A percentile compares a stretch with the other conserved stretches of the same genome.
These are phyloP conservation scores for Plasmodium fragile DNA, from an alignment of 169 alveolate genomes.

Conservation along the genomic window DNA sequence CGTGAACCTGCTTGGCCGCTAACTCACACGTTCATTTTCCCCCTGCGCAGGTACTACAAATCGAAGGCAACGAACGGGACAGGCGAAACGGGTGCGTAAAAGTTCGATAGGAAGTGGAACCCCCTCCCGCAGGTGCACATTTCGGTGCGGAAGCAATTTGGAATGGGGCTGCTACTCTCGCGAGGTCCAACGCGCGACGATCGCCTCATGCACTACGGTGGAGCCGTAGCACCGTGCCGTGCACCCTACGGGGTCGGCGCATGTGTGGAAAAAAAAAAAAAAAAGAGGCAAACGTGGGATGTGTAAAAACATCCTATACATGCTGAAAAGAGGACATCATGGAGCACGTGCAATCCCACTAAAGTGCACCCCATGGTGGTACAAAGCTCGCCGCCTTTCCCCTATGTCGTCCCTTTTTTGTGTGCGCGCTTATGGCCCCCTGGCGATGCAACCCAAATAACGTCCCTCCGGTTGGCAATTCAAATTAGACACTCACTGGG, in stretches of 20 bases:
- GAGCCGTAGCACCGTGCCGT: neutral
- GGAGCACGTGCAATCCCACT: neutral
- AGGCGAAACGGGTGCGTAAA: slow-evolving; percentile 15
- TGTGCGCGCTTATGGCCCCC: neutral
- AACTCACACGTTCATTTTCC: neutral
- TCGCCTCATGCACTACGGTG: slow-evolving; percentile 1
- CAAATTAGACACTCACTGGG: neutral
- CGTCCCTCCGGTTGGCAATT: no score
- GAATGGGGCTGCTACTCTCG: neutral
- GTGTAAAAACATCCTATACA: neutral
- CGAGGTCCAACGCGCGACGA: neutral
- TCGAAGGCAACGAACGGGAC: slow-evolving; percentile 17
- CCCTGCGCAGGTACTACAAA: slow-evolving; percentile 51
- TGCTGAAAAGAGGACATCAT: neutral
- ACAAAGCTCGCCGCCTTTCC: neutral
- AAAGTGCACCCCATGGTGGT: neutral
- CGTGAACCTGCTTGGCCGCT: neutral
- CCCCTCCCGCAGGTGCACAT: neutral
- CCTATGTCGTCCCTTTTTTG: neutral
- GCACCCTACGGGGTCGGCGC: neutral
- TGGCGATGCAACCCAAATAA: neutral
- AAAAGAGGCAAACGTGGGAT: neutral
- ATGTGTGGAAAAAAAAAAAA: neutral
- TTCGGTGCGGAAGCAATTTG: neutral
- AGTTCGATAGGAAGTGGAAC: neutral